Evolutionary conservation across 192 early-diverging fungal species (phyloP).

Genomic region (Linderina pennispora): DNA sequence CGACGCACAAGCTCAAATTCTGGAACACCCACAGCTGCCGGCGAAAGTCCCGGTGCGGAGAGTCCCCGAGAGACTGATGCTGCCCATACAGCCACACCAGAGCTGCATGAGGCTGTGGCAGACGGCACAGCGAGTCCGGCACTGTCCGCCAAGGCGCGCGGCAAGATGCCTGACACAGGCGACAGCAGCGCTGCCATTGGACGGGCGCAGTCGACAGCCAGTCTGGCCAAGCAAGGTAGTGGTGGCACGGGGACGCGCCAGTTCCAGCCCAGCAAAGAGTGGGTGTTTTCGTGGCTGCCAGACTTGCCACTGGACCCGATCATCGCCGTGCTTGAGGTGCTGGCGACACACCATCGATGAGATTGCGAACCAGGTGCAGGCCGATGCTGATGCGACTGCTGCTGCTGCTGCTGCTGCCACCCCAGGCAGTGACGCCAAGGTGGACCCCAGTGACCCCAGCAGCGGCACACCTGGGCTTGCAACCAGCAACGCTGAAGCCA

Average conservation of each 20-base stretch:
- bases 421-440: neutral
- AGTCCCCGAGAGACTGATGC: too few species aligned
- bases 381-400: slow-evolving; percentile 43
- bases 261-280: slow-evolving; percentile 37
- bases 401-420: neutral
- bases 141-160: slow-evolving; percentile 74
- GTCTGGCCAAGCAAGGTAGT: neutral
- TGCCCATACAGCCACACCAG: too few species aligned
- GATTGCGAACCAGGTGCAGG: slow-evolving; percentile 51
- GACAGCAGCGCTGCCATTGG: too few species aligned
- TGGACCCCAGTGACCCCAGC: too few species aligned
- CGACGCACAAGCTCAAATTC: too few species aligned
- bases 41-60: too few species aligned
- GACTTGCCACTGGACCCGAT: slow-evolving; percentile 68
- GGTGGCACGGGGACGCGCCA: slow-evolving; percentile 1
- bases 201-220: neutral
- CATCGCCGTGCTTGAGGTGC: slow-evolving; percentile 54
- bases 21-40: too few species aligned
- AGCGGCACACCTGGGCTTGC: slow-evolving; percentile 1
- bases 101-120: too few species aligned
- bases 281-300: slow-evolving; percentile 57
- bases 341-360: slow-evolving; percentile 66
- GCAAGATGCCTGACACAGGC: slow-evolving; percentile 61
- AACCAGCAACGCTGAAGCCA: slow-evolving; percentile 26
- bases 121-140: slow-evolving; percentile 13